Conservation (phyloP, 495 filamentous ascomycete species). For the Evansstolkia leycettana region DNA sequence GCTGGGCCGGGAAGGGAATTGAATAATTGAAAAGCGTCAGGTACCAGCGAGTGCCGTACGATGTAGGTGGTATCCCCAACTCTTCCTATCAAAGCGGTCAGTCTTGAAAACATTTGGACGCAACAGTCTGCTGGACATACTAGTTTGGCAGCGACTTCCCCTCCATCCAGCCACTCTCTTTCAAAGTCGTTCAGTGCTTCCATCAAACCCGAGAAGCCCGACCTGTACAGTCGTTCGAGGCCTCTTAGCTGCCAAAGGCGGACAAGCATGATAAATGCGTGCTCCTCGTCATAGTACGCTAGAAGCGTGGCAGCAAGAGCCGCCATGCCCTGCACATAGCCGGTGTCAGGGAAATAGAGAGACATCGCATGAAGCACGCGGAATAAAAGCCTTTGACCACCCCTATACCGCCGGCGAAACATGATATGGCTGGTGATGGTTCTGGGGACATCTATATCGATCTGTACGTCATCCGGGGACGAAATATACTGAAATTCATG, state of each 20-base stretch:
- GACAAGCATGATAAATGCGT: slow-evolving; percentile 88
- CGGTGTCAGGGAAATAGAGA: slow-evolving; percentile 80
- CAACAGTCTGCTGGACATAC: slow-evolving; percentile 40
- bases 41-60: slow-evolving; percentile 96
- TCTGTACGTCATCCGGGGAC: slow-evolving; percentile 89
- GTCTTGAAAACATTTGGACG: not conserved
- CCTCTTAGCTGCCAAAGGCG: slow-evolving; percentile 83
- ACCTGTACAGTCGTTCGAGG: slow-evolving; percentile 69
- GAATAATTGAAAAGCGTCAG: slow-evolving; percentile 96
- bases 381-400: slow-evolving; percentile 85
- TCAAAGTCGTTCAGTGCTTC: slow-evolving; percentile 81
- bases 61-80: slow-evolving; percentile 70
- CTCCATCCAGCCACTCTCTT: slow-evolving; percentile 64
- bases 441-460: slow-evolving; percentile 91
- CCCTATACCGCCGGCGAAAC: slow-evolving; percentile 86
- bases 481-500: slow-evolving; percentile 55
- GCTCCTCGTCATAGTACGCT: slow-evolving; percentile 94
- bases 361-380: slow-evolving; percentile 84
- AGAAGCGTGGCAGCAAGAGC: slow-evolving; percentile 84
- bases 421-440: slow-evolving; percentile 96
- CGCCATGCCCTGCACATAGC: slow-evolving; percentile 98
- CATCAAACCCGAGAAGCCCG: slow-evolving; percentile 82
- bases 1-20: slow-evolving; percentile 89
- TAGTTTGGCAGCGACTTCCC: slow-evolving; percentile 64
- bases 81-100: slow-evolving; percentile 44